phyloP scores from a whole-genome alignment of 345 rosid species.

The Linum tenue region DNA sequence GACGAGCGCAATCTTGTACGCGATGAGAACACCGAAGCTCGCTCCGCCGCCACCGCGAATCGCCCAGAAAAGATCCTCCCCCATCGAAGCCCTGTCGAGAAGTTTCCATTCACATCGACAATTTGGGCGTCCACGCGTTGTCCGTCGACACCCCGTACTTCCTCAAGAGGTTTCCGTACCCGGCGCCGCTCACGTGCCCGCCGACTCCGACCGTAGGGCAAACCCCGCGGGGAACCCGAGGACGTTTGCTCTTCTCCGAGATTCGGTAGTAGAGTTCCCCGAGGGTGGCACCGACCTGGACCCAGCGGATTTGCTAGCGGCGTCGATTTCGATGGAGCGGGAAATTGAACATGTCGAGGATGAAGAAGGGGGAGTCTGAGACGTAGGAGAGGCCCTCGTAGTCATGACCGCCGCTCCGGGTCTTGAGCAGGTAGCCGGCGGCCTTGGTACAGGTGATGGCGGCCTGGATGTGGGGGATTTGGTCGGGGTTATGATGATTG shows the following conservation, averaged over 20 bases:
- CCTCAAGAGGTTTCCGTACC: constrained; percentile 1
- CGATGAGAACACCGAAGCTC: constrained; percentile 43
- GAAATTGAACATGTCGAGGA: constrained; percentile 26
- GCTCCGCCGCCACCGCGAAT: constrained; percentile 35
- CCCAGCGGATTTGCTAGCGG: constrained; percentile 32
- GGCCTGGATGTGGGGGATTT: too few species aligned
- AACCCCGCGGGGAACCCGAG: constrained; percentile 42
- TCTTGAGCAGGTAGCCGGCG: constrained; percentile 32
- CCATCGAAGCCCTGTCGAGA: too few species aligned
- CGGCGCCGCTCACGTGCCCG: too few species aligned
- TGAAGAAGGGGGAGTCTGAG: constrained; percentile 21
- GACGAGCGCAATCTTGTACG: constrained; percentile 44
- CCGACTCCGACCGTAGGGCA: too few species aligned
- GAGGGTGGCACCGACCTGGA: constrained; percentile 40
- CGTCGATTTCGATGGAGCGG: constrained; percentile 25
- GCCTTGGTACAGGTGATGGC: constrained; percentile 14
- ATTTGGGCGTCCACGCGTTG: constrained; percentile 40
- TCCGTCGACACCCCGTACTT: constrained; percentile 48
- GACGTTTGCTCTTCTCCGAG: constrained; percentile 33
- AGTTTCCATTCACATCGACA: constrained; percentile 20
- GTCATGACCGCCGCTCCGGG: constrained; percentile 11
- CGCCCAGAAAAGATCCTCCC: too few species aligned
- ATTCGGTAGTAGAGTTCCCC: constrained; percentile 48
- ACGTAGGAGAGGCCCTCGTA: constrained; percentile 48
- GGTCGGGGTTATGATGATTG: too few species aligned